Percentiles rank a stretch among this genome's conserved stretches.
These are phyloP conservation scores for Hansenula lynferdii DNA, from an alignment of 1,139 yeast genomes.

Conservation along the genomic window DNA sequence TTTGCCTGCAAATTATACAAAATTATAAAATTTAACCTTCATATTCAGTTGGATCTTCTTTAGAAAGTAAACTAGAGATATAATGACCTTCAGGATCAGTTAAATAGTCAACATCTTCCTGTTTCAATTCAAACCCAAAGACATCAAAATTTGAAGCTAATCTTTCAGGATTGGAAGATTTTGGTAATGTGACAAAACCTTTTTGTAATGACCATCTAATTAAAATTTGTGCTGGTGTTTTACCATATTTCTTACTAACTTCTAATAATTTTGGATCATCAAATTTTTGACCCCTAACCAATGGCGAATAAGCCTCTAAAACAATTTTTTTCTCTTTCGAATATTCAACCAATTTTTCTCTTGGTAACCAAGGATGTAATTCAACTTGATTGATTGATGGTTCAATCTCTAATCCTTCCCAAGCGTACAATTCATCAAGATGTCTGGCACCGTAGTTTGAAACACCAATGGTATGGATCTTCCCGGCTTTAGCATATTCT, in stretches of 20 bases:
- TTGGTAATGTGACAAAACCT: slow-evolving; percentile 70
- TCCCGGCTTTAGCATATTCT: slow-evolving; percentile 54
- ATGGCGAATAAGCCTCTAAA: slow-evolving; percentile 69
- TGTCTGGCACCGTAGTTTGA: slow-evolving; percentile 66
- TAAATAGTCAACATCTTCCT: slow-evolving; percentile 1
- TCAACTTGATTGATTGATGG: slow-evolving; percentile 72
- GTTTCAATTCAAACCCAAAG: slow-evolving; percentile 41
- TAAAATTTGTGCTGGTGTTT: slow-evolving; percentile 37
- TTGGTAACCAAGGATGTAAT: slow-evolving; percentile 72
- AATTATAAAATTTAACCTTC: not conserved
- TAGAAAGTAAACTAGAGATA: not conserved
- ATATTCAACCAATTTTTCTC: slow-evolving; percentile 53
- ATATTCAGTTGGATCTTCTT: not conserved
- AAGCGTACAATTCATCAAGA: slow-evolving; percentile 48
- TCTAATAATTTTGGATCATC: slow-evolving; percentile 41
- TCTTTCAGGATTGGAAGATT: slow-evolving; percentile 50
- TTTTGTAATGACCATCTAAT: slow-evolving; percentile 50
- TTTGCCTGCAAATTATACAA: not conserved
- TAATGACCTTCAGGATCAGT: not conserved
- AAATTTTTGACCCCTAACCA: slow-evolving; percentile 55
- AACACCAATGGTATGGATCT: slow-evolving; percentile 59
- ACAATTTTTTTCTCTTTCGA: slow-evolving; percentile 46
- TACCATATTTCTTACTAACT: slow-evolving; percentile 31
- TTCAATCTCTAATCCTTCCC: slow-evolving; percentile 44
- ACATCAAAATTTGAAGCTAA: slow-evolving; percentile 40